Conservation (phyloP, 768 basidiomycete genomes). For the Galerina marginata region DNA sequence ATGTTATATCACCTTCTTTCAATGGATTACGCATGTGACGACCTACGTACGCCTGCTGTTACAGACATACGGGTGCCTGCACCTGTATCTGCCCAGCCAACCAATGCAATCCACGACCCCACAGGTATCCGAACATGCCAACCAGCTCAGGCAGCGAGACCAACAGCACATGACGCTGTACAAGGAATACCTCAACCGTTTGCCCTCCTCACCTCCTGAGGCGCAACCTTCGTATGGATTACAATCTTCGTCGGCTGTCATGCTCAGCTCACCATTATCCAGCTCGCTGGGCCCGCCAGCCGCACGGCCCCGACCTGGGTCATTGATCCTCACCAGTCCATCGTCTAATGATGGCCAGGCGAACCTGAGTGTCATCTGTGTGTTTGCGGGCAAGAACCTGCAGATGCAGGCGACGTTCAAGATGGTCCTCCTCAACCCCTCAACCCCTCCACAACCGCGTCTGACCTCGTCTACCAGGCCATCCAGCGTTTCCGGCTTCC, state of each 20-base stretch:
- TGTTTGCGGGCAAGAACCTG: constrained; percentile 91
- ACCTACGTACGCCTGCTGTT: too few species aligned
- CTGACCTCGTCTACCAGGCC: constrained; percentile 89
- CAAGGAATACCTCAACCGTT: constrained; percentile 87
- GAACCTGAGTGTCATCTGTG: constrained; percentile 91
- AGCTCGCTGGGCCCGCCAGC: constrained; percentile 55
- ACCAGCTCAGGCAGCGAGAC: constrained; percentile 83
- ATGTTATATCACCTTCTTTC: too few species aligned
- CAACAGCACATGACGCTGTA: constrained; percentile 91
- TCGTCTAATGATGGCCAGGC: constrained; percentile 65
- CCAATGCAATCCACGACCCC: constrained; percentile 29
- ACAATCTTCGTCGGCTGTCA: constrained; percentile 74
- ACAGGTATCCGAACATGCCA: constrained; percentile 68
- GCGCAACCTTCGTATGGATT: constrained; percentile 75
- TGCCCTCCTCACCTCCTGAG: constrained; percentile 80
- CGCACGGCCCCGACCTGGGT: constrained; percentile 73
- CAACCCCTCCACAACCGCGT: constrained; percentile 82
- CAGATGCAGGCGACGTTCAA: constrained; percentile 98
- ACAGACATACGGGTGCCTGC: constrained; percentile 9
- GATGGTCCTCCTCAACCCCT: constrained; percentile 90
- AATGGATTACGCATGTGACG: too few species aligned
- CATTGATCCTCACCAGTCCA: constrained; percentile 67
- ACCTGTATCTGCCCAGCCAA: background rate
- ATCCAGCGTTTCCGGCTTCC: constrained; percentile 92
- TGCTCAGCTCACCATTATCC: constrained; percentile 50